Base-by-base conservation (phyloP, 2,329 filamentous ascomycete genomes). In the Arthrinium puccinioides region DNA sequence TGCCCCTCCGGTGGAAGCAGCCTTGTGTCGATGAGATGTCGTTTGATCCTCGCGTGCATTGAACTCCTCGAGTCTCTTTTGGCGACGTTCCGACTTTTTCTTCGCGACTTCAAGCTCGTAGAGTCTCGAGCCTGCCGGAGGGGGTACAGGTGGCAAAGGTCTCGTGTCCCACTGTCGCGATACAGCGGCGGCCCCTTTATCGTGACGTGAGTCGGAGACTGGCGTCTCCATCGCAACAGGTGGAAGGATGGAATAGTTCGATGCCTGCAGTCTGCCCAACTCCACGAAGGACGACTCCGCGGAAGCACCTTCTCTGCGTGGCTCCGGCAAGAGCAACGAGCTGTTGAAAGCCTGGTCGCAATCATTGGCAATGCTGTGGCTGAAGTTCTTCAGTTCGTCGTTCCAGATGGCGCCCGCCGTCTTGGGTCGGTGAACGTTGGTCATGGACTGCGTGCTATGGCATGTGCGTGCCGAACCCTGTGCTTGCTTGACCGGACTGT, bases 281-380 rank as follows among this genome's bases (percentile, higher is more conserved):
- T n/a, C n/a, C n/a, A n/a, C n/a, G 8, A 24, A 24, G 16, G 24
- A 36, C 7, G 33, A 36, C 8, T 11, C 16, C 11, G 21, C 18
- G 10, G 33, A 16, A 15, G 33, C 19, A 6, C 28, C 24, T 5
- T 14, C 18, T 15, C n/a, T 15, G 24, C 40, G 43, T 14, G 49
- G 43, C 4, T 52, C 40, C 6, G 40, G 36, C 24, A 34, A 43
- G 14, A 73, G 60, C 9, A 76, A 48, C 9, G 69, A 72, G 48
- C 83, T 79, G 53, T 87, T 89, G 65, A 97, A 96, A 2, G 89
- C 89, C 52, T 92, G 86, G 53, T 97, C 89, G 53, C 89, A 94
- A 41, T 92, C 86, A 59, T 87, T 87, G 34, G 87, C 87, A 43
- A 96, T 80, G 50, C 87, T 87, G 50, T 76, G 78, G 49, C 87